These are phyloP conservation scores for Paraphaeosphaeria sporulosa DNA, from an alignment of 2,329 filamentous ascomycete genomes.

Conservation along the genomic window DNA sequence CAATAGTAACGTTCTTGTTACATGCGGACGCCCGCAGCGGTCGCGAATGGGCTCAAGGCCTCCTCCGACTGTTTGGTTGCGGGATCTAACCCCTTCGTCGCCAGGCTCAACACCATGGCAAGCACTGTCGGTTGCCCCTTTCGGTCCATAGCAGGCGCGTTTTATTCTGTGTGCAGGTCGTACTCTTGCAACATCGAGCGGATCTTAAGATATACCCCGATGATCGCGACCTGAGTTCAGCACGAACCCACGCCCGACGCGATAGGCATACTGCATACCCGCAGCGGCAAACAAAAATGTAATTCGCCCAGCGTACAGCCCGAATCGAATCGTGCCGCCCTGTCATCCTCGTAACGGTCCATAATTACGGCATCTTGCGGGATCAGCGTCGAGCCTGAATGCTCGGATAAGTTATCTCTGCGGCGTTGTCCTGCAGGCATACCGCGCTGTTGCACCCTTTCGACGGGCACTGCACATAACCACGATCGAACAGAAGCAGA, in stretches of 20 bases:
- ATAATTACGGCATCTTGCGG: not conserved
- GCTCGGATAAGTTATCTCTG: not conserved
- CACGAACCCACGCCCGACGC: not conserved
- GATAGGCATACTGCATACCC: not conserved
- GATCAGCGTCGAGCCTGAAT: not conserved
- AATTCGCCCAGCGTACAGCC: not conserved
- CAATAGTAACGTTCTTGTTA: not conserved
- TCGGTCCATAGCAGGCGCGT: not conserved
- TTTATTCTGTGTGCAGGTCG: not conserved
- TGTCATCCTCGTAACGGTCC: not conserved
- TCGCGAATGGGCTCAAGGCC: not conserved
- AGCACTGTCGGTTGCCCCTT: not conserved
- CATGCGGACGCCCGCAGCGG: not conserved
- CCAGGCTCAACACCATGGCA: conserved; percentile 2
- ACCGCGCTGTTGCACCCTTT: not conserved
- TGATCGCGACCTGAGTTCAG: not conserved
- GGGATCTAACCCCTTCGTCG: not conserved
- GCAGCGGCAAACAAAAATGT: not conserved
- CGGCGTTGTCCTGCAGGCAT: not conserved
- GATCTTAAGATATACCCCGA: not conserved
- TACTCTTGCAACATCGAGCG: not conserved
- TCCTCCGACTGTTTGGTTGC: not conserved
- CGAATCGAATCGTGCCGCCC: not conserved
- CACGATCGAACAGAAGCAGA: too few species aligned
- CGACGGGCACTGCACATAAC: too few species aligned